Evolutionary conservation across 2,329 filamentous ascomycete genomes (phyloP).

Genomic region (Clonostachys chloroleuca): DNA sequence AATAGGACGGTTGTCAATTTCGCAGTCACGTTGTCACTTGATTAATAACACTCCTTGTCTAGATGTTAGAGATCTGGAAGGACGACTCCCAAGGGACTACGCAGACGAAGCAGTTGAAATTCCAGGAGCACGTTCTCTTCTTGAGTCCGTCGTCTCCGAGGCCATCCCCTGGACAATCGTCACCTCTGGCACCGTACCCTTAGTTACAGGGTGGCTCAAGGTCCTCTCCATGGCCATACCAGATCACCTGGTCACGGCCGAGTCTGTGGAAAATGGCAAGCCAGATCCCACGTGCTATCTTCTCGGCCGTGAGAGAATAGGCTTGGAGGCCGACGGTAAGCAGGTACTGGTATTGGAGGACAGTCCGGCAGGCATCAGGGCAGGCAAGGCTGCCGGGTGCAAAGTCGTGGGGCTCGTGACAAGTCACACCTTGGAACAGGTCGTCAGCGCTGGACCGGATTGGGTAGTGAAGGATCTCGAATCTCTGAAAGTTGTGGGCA

Average conservation of each 20-base stretch:
- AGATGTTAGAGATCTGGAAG: conserved; percentile 81
- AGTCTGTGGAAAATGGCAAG: conserved; percentile 72
- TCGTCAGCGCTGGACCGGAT: conserved; percentile 74
- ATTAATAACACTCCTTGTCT: background rate
- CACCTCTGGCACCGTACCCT: conserved; percentile 63
- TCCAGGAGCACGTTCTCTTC: conserved; percentile 70
- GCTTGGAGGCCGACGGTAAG: conserved; percentile 38
- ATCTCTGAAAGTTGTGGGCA: conserved; percentile 62
- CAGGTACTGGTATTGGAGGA: conserved; percentile 79
- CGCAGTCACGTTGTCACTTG: background rate
- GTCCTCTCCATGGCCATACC: conserved; percentile 63
- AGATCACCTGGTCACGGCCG: conserved; percentile 65
- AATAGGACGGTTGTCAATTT: too few species aligned
- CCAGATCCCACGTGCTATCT: conserved; percentile 72
- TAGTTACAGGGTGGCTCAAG: conserved; percentile 69
- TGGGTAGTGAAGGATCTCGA: conserved; percentile 80
- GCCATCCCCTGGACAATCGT: conserved; percentile 82
- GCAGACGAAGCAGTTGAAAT: conserved; percentile 80
- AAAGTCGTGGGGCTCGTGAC: conserved; percentile 81
- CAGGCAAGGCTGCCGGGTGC: conserved; percentile 83
- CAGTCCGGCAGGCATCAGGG: conserved; percentile 76
- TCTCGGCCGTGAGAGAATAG: conserved; percentile 60
- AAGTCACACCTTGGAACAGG: conserved; percentile 71
- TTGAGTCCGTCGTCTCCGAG: conserved; percentile 59
- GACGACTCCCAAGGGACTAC: conserved; percentile 69